Percentiles rank a stretch among this genome's conserved stretches.
Evolutionary conservation across 257 asterid genomes (phyloP).

Genomic region (Nicotiana attenuata): DNA sequence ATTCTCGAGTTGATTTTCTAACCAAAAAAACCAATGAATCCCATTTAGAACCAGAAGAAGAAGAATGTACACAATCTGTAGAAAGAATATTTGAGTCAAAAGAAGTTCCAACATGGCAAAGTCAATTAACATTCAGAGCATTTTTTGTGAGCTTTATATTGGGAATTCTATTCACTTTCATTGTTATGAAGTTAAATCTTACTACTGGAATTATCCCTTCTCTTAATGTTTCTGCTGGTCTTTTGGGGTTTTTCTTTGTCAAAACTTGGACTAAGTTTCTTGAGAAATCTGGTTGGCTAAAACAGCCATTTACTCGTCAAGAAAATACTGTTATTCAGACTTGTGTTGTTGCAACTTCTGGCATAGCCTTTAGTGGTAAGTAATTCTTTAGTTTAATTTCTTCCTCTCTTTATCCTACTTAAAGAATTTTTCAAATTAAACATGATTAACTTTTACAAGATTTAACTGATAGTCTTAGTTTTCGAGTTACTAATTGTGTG

Average conservation of each 20-base stretch:
- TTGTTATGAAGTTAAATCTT: constrained; percentile 58
- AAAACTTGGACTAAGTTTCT: constrained; percentile 51
- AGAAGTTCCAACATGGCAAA: constrained; percentile 56
- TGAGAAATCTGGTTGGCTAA: constrained; percentile 37
- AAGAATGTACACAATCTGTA: constrained; percentile 17
- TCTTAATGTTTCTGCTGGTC: constrained; percentile 63
- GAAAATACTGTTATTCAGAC: constrained; percentile 77
- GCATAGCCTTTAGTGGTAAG: constrained; percentile 70
- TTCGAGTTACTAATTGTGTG: too few relatives aligned
- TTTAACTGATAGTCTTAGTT: too few relatives aligned
- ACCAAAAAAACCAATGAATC: neutral
- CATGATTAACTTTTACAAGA: too few relatives aligned
- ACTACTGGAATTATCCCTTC: constrained; percentile 67
- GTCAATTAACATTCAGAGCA: constrained; percentile 53
- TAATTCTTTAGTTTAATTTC: neutral
- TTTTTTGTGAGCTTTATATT: constrained; percentile 50
- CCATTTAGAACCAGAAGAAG: neutral
- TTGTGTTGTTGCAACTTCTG: constrained; percentile 67
- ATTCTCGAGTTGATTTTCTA: neutral
- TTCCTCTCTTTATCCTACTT: neutral
- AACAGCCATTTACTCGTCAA: constrained; percentile 63
- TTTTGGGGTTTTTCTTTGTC: constrained; percentile 60
- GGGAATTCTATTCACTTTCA: constrained; percentile 43
- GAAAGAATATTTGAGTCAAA: constrained; percentile 38
- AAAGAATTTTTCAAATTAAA: neutral